These are phyloP conservation scores for Trametes versicolor DNA, from an alignment of 1,284 basidiomycete genomes.

Conservation along the genomic window DNA sequence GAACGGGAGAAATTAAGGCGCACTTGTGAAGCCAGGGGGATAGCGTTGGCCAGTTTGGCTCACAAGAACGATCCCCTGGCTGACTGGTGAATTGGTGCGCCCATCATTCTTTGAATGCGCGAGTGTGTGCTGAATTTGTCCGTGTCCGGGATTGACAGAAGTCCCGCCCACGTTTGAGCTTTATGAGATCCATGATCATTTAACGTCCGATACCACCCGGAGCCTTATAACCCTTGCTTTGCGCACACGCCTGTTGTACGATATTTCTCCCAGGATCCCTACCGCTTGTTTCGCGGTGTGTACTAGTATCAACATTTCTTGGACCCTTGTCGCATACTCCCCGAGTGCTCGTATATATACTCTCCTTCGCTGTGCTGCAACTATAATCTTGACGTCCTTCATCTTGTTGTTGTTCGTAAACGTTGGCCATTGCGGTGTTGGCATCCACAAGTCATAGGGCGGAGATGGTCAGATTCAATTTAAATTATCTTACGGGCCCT, in stretches of 20 bases:
- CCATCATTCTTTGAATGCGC: not conserved
- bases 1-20: conserved; percentile 41
- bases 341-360: not conserved
- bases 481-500: no score
- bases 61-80: not conserved
- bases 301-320: not conserved
- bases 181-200: not conserved
- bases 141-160: no score
- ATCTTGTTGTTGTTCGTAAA: no score
- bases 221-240: conserved; percentile 7
- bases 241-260: conserved; percentile 6
- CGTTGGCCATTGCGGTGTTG: no score
- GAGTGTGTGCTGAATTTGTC: no score
- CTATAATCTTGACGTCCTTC: not conserved
- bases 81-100: conserved; percentile 3
- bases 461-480: no score
- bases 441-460: no score
- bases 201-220: not conserved
- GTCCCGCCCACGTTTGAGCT: no score
- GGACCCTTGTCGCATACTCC: conserved; percentile 3
- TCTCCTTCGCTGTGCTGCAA: not conserved
- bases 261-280: not conserved
- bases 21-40: conserved; percentile 39
- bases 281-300: not conserved
- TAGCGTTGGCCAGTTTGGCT: conserved; percentile 13